Evolutionary conservation across 1,139 yeast species (phyloP).

Genomic region (Citeromyces hawaiiensis): DNA sequence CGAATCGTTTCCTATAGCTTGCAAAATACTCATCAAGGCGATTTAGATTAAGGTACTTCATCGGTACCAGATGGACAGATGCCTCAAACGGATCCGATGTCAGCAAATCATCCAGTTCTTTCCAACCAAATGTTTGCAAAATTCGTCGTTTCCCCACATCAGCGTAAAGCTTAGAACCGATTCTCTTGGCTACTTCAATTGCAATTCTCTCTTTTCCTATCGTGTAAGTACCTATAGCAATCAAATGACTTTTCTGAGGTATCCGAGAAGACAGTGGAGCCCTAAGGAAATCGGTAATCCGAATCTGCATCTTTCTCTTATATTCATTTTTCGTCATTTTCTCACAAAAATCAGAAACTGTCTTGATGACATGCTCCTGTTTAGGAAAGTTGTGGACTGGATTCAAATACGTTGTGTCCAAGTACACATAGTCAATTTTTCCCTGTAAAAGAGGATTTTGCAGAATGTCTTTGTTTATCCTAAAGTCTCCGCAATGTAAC

Average conservation of each 20-base stretch:
- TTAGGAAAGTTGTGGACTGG: slow-evolving; percentile 68
- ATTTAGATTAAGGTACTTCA: slow-evolving; percentile 29
- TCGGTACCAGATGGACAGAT: slow-evolving; percentile 60
- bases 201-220: slow-evolving; percentile 89
- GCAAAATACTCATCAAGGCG: slow-evolving; percentile 37
- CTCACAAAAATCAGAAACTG: slow-evolving; percentile 42
- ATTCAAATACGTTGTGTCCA: slow-evolving; percentile 81
- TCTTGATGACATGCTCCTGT: slow-evolving; percentile 53
- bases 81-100: slow-evolving; percentile 32
- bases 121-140: slow-evolving; percentile 23
- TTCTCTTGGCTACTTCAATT: slow-evolving; percentile 42
- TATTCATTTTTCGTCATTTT: slow-evolving; percentile 18
- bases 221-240: slow-evolving; percentile 79
- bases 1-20: slow-evolving; percentile 30
- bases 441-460: slow-evolving; percentile 21
- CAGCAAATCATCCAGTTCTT: slow-evolving; percentile 15
- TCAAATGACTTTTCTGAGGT: slow-evolving; percentile 18
- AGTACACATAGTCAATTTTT: slow-evolving; percentile 44
- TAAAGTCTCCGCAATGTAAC: slow-evolving; percentile 87
- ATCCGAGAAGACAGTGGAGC: background rate
- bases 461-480: slow-evolving; percentile 45
- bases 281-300: slow-evolving; percentile 28
- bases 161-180: slow-evolving; percentile 41
- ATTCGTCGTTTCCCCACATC: slow-evolving; percentile 34
- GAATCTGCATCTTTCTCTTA: slow-evolving; percentile 13